Base-by-base conservation (phyloP, 768 basidiomycete genomes). In the Naganishia randhawae region DNA sequence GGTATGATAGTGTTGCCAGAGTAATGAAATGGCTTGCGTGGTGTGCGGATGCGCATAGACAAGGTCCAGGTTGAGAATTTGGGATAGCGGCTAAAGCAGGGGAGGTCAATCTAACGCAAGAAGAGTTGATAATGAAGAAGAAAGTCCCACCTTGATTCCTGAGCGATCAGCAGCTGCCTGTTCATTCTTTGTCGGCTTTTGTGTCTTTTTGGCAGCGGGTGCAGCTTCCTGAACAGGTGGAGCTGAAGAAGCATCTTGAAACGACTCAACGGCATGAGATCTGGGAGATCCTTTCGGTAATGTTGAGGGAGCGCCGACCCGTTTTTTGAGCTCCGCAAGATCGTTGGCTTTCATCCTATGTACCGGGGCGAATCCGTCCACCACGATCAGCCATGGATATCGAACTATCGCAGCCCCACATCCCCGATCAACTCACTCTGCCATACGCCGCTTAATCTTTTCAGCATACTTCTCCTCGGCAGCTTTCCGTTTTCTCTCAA, bases 1-100 rank as follows among this genome's bases (percentile, higher is more conserved):
- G 16, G 86, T 84, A 77, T 98, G 94, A 75, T 94, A 97, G 0
- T 89, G 85, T 3, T 86, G 90, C 95, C 95, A 98, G 0, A 97
- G 83, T 0, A 87, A 84, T 3, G 88, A 85, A 73, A 99, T 84
- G 75, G 91, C 89, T 84, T 6, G 86, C 65, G 2, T 89, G 87
- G 76, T 91, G 89, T 0, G 89, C 85, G 11, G 84, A 84, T 29
- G 85, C 81, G 66, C 90, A 74, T 27, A 94, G 19, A 74, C 80
- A 63, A 86, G 85, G 22, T 86, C 81, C 14, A 94, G 77, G 78
- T 96, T 92, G 72, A 97, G 82, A 69, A 96, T 88, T 10, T 84
- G 86, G 3, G 87, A 85, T 25, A 98, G 83, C 11, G 92, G 88
- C 95, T 97, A 73, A 0, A 7, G 63, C 10, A 48, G 17, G 33